Conservation (phyloP, 495 filamentous ascomycete species). For the Geopyxis carbonaria region DNA sequence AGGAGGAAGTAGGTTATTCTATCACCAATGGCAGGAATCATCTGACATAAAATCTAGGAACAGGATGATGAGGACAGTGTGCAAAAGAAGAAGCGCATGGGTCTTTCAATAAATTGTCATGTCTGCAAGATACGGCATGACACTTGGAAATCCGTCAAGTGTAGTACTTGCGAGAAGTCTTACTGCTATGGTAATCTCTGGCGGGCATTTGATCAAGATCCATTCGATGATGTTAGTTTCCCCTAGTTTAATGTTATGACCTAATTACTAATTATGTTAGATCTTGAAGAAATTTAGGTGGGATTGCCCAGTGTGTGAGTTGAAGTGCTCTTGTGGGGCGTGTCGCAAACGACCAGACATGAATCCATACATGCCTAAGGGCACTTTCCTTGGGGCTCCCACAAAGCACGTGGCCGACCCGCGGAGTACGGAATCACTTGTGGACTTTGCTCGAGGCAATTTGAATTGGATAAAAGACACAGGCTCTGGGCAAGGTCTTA, state of each 20-base stretch:
- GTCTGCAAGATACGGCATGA: conserved; percentile 59
- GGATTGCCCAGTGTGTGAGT: conserved; percentile 72
- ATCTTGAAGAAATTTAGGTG: conserved; percentile 55
- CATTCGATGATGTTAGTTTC: conserved; percentile 26
- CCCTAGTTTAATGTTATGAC: not conserved
- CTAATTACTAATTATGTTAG: conserved; percentile 6
- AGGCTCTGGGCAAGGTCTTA: not conserved
- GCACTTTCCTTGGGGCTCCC: conserved; percentile 72
- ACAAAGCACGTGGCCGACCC: conserved; percentile 76
- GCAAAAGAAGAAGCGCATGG: conserved; percentile 31
- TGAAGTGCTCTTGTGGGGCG: conserved; percentile 64
- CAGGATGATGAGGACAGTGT: conserved; percentile 36
- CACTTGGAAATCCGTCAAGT: conserved; percentile 64
- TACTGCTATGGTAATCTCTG: conserved; percentile 86
- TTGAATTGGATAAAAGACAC: conserved; percentile 45
- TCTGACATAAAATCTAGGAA: conserved; percentile 17
- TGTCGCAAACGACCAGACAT: conserved; percentile 46
- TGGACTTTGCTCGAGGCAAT: conserved; percentile 74
- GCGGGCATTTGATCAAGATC: conserved; percentile 74
- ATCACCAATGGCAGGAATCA: not conserved
- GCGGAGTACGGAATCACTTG: conserved; percentile 68
- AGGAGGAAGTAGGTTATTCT: conserved; percentile 10
- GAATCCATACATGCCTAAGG: conserved; percentile 63
- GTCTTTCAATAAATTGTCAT: conserved; percentile 42
- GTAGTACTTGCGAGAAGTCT: conserved; percentile 49